Evolutionary conservation across 768 basidiomycete species (phyloP).

Genomic region (Tylopilus intermedius): DNA sequence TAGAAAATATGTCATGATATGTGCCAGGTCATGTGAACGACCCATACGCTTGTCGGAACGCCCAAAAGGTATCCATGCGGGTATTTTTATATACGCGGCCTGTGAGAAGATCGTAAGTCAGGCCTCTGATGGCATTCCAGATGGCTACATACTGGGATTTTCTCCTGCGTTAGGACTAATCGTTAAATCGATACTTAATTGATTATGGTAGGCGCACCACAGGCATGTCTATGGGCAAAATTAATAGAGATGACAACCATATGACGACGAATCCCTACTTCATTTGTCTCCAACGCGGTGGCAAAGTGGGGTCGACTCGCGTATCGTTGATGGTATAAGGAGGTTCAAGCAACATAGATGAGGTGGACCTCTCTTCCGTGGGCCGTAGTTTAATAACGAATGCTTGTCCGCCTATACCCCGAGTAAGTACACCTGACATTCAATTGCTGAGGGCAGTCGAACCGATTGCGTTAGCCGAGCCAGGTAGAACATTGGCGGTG

Average conservation of each 20-base stretch:
- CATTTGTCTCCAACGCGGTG: constrained; percentile 74
- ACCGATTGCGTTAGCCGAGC: constrained; percentile 74
- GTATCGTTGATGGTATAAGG: constrained; percentile 58
- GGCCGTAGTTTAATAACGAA: constrained; percentile 82
- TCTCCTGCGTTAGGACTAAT: constrained; percentile 33
- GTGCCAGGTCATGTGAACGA: neutral
- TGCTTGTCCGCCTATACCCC: constrained; percentile 69
- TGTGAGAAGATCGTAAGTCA: constrained; percentile 5
- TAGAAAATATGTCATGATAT: constrained; percentile 1
- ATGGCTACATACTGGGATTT: constrained; percentile 37
- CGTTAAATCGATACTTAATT: neutral
- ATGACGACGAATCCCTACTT: constrained; percentile 43
- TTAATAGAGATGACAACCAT: constrained; percentile 2
- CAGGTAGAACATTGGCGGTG: constrained; percentile 76
- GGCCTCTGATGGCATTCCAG: neutral
- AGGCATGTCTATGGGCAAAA: constrained; percentile 46
- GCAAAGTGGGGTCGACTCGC: constrained; percentile 31
- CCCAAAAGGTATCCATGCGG: constrained; percentile 48
- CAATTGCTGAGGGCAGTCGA: constrained; percentile 14
- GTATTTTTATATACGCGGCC: constrained; percentile 30
- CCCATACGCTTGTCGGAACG: constrained; percentile 46
- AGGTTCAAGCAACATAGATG: constrained; percentile 82
- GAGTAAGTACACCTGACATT: constrained; percentile 6
- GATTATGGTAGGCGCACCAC: constrained; percentile 34
- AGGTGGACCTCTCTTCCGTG: constrained; percentile 68